Conservation (phyloP, 805 yeast species). For the Limtongia smithiae region DNA sequence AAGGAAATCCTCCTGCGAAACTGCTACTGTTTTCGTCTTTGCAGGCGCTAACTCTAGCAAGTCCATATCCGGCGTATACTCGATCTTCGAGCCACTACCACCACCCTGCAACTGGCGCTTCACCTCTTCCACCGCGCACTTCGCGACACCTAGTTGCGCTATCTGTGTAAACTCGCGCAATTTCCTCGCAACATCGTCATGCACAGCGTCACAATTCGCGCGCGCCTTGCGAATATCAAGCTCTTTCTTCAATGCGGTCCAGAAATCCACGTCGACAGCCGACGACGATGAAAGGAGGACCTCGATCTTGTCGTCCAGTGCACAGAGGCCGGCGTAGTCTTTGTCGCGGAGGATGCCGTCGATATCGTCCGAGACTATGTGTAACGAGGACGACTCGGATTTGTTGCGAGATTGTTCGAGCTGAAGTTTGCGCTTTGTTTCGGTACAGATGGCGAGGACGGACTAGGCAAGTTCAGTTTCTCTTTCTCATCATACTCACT, state of each 20-base stretch:
- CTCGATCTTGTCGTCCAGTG: slow-evolving; percentile 29
- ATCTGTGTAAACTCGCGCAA: slow-evolving; percentile 13
- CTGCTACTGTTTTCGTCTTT: too few relatives aligned
- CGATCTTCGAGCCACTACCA: background rate
- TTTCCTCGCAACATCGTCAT: slow-evolving; percentile 13
- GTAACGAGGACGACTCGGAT: slow-evolving; percentile 18
- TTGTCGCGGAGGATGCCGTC: slow-evolving; percentile 33
- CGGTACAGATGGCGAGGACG: slow-evolving; percentile 18
- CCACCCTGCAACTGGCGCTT: too few relatives aligned
- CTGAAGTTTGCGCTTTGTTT: background rate
- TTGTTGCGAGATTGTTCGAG: background rate
- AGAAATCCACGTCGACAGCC: slow-evolving; percentile 33
- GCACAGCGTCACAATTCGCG: slow-evolving; percentile 17
- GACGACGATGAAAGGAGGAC: slow-evolving; percentile 24
- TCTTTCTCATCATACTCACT: too few relatives aligned
- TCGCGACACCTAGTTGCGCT: slow-evolving; percentile 8
- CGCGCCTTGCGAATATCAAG: slow-evolving; percentile 29
- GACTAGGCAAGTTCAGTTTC: too few relatives aligned
- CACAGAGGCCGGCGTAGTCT: slow-evolving; percentile 30
- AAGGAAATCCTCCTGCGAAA: too few relatives aligned
- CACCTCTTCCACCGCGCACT: background rate
- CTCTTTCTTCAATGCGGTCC: slow-evolving; percentile 33
- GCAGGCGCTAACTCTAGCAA: too few relatives aligned
- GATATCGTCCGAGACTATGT: slow-evolving; percentile 32
- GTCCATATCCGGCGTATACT: too few relatives aligned